Percentiles rank a stretch among this genome's conserved stretches.
phyloP scores from a whole-genome alignment of 202 grass and related monocot genomes.

The Musa balbisiana region DNA sequence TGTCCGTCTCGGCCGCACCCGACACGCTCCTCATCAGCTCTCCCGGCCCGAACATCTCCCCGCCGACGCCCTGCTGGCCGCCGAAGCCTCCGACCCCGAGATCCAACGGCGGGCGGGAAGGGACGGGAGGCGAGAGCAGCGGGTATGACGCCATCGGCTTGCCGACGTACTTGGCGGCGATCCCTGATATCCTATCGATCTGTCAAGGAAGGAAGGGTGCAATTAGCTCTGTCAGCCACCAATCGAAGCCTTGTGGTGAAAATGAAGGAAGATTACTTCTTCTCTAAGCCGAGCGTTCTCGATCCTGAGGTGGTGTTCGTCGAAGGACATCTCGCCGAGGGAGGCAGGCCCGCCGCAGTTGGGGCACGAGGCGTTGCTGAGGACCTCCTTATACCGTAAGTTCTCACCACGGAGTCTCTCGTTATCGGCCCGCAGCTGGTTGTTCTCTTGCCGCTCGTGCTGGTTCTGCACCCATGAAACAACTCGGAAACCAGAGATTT shows the following conservation, averaged over 20 bases:
- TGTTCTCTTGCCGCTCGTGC: slow-evolving; percentile 83
- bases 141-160: slow-evolving; percentile 85
- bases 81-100: slow-evolving; percentile 27
- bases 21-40: slow-evolving; percentile 43
- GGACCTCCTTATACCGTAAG: slow-evolving; percentile 86
- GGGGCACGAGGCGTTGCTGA: slow-evolving; percentile 91
- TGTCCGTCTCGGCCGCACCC: slow-evolving; percentile 39
- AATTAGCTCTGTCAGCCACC: too few species aligned
- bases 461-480: slow-evolving; percentile 53
- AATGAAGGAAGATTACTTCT: slow-evolving; percentile 28
- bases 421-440: slow-evolving; percentile 69
- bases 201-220: background rate
- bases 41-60: slow-evolving; percentile 43
- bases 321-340: slow-evolving; percentile 94
- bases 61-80: slow-evolving; percentile 6
- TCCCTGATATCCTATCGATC: slow-evolving; percentile 91
- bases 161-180: slow-evolving; percentile 92
- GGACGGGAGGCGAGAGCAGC: slow-evolving; percentile 49
- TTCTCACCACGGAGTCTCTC: slow-evolving; percentile 91
- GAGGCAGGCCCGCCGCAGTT: slow-evolving; percentile 81
- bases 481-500: too few species aligned
- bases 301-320: slow-evolving; percentile 91
- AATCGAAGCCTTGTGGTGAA: too few species aligned
- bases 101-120: slow-evolving; percentile 44
- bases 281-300: slow-evolving; percentile 77